Conservation (phyloP, 2,329 filamentous ascomycete species). For the Nigrospora sphaerica region DNA sequence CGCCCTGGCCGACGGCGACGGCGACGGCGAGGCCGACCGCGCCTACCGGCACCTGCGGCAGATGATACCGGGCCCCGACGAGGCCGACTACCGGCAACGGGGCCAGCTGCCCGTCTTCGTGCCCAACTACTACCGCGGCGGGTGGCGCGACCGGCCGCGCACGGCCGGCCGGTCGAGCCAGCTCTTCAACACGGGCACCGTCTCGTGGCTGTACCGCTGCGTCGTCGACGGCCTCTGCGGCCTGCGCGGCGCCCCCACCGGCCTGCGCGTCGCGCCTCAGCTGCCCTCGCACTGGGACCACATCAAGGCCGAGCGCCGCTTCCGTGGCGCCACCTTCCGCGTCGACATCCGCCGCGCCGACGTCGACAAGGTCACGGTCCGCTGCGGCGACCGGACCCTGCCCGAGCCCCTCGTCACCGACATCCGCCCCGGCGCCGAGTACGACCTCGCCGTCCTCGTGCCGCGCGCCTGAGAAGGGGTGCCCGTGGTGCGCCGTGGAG, state of each 20-base stretch:
- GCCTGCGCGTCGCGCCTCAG: constrained; percentile 39
- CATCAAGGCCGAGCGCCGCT: constrained; percentile 38
- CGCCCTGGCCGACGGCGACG: constrained; percentile 10
- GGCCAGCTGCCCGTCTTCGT: constrained; percentile 51
- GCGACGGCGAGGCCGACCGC: constrained; percentile 27
- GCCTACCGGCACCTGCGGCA: constrained; percentile 43
- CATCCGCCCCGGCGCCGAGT: constrained; percentile 34
- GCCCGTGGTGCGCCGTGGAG: no score
- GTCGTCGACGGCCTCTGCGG: constrained; percentile 50
- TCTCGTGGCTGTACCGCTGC: constrained; percentile 48
- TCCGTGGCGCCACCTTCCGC: constrained; percentile 43
- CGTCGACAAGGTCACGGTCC: constrained; percentile 33
- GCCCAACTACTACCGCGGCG: constrained; percentile 52
- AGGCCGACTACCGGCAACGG: constrained; percentile 42
- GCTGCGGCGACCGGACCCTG: constrained; percentile 27
- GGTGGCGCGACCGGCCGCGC: constrained; percentile 37
- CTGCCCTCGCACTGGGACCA: constrained; percentile 41
- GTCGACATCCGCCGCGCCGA: constrained; percentile 34
- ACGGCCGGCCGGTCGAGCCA: constrained; percentile 50
- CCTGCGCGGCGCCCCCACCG: constrained; percentile 39
- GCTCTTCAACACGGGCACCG: constrained; percentile 52
- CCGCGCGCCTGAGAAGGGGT: constrained; percentile 6
- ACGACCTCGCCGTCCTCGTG: constrained; percentile 33
- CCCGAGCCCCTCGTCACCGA: constrained; percentile 30
- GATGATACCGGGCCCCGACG: constrained; percentile 45